Evolutionary conservation across 2,329 filamentous ascomycete genomes (phyloP).

Genomic region (Fusarium sp.): DNA sequence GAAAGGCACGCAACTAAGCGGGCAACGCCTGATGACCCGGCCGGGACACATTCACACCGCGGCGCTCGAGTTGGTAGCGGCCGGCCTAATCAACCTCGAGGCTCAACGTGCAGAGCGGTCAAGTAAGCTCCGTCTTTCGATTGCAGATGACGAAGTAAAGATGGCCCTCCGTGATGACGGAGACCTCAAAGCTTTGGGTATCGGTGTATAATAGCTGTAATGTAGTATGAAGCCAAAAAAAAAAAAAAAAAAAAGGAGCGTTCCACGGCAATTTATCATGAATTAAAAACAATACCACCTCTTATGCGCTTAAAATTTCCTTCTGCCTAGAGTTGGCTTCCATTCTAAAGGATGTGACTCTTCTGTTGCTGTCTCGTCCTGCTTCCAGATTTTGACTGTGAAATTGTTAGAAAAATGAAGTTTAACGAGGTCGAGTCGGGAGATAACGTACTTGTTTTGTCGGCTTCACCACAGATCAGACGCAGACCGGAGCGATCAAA

Average conservation of each 20-base stretch:
- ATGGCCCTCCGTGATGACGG: slow-evolving; percentile 89
- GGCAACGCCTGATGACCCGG: slow-evolving; percentile 50
- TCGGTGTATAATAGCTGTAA: slow-evolving; percentile 58
- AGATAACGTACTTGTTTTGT: slow-evolving; percentile 81
- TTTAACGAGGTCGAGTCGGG: not conserved
- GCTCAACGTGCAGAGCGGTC: slow-evolving; percentile 83
- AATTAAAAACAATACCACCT: slow-evolving; percentile 13
- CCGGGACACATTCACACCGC: slow-evolving; percentile 71
- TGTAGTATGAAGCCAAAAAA: slow-evolving; percentile 40
- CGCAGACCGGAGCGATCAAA: slow-evolving; percentile 91
- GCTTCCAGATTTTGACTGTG: slow-evolving; percentile 93
- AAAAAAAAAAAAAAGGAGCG: slow-evolving; percentile 9
- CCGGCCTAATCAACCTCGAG: slow-evolving; percentile 89
- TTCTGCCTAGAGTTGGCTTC: slow-evolving; percentile 83
- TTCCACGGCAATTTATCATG: slow-evolving; percentile 26
- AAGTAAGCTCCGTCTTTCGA: slow-evolving; percentile 85
- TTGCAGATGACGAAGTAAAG: slow-evolving; percentile 91
- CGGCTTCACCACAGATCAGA: slow-evolving; percentile 92
- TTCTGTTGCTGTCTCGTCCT: slow-evolving; percentile 88
- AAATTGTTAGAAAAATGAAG: slow-evolving; percentile 38
- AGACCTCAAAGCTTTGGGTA: slow-evolving; percentile 84
- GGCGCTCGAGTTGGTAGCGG: slow-evolving; percentile 85
- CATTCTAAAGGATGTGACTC: slow-evolving; percentile 93
- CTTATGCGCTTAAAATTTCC: slow-evolving; percentile 72
- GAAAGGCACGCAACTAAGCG: slow-evolving; percentile 45